These are phyloP conservation scores for Exserohilum turcica DNA, from an alignment of 2,329 filamentous ascomycete genomes.

Conservation along the genomic window DNA sequence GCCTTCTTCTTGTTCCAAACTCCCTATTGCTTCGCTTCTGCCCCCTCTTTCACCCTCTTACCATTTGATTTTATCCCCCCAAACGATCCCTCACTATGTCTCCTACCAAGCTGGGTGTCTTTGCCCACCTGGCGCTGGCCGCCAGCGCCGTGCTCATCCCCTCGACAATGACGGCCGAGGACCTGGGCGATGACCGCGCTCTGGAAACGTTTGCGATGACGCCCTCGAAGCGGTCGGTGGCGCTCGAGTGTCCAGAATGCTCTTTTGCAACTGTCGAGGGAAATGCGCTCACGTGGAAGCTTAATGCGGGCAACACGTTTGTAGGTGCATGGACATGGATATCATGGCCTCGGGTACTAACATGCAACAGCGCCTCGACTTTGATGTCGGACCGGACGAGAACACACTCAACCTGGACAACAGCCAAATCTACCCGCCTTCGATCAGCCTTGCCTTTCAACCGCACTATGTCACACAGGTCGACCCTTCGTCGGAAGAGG, in stretches of 20 bases:
- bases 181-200: constrained; percentile 38
- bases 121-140: constrained; percentile 45
- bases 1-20: constrained; percentile 19
- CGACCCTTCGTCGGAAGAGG: constrained; percentile 31
- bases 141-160: constrained; percentile 46
- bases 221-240: constrained; percentile 40
- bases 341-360: constrained; percentile 23
- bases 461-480: constrained; percentile 44
- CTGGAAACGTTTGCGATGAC: constrained; percentile 40
- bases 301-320: constrained; percentile 42
- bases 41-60: constrained; percentile 15
- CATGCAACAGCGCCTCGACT: constrained; percentile 42
- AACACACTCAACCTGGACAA: constrained; percentile 44
- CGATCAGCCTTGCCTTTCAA: constrained; percentile 35
- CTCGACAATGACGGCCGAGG: constrained; percentile 35
- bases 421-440: constrained; percentile 47
- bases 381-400: constrained; percentile 41
- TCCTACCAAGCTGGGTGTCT: constrained; percentile 38
- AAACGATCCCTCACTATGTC: constrained; percentile 32
- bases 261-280: constrained; percentile 34
- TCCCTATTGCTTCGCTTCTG: constrained; percentile 18
- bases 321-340: constrained; percentile 27
- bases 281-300: constrained; percentile 33
- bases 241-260: constrained; percentile 44
- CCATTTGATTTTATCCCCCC: constrained; percentile 18